Percentiles rank a stretch among this genome's conserved stretches.
Conservation (phyloP, 1,139 yeast species). For the Taphrina betulina region DNA sequence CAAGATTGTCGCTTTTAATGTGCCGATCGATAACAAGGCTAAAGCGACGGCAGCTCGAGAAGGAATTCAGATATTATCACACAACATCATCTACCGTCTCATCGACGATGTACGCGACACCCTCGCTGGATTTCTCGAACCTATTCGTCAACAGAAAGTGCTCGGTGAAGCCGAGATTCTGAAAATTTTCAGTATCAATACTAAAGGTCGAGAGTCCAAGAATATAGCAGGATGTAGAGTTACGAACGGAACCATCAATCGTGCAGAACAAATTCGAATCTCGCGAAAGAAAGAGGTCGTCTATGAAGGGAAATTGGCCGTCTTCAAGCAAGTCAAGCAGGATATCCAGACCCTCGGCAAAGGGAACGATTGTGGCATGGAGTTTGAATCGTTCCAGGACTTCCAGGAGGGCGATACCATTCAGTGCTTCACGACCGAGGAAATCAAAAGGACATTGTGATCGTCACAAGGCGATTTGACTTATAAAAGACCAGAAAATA, state of each 20-base stretch:
- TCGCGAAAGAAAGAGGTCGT: conserved; percentile 56
- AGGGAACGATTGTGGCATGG: conserved; percentile 87
- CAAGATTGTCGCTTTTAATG: conserved; percentile 72
- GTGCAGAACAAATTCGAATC: conserved; percentile 63
- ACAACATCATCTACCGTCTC: conserved; percentile 80
- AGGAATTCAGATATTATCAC: conserved; percentile 62
- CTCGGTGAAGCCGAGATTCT: conserved; percentile 68
- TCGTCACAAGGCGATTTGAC: too few species aligned
- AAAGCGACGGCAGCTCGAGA: conserved; percentile 58
- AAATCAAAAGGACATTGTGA: conserved; percentile 27
- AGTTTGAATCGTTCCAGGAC: conserved; percentile 67
- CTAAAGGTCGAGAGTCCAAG: conserved; percentile 52
- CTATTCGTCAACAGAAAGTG: conserved; percentile 66
- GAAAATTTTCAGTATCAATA: conserved; percentile 68
- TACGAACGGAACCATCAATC: conserved; percentile 63
- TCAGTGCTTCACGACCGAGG: conserved; percentile 64
- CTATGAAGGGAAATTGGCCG: conserved; percentile 66
- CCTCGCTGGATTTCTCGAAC: conserved; percentile 61
- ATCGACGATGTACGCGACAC: conserved; percentile 77
- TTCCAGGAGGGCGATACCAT: conserved; percentile 75
- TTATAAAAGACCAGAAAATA: too few species aligned
- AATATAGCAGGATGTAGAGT: conserved; percentile 89
- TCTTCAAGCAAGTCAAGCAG: conserved; percentile 79
- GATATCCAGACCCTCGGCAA: conserved; percentile 75
- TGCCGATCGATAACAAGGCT: conserved; percentile 66